Percentiles rank a stretch among this genome's conserved stretches.
phyloP scores from a whole-genome alignment of 768 basidiomycete genomes.

The Amanita pallidorosea region DNA sequence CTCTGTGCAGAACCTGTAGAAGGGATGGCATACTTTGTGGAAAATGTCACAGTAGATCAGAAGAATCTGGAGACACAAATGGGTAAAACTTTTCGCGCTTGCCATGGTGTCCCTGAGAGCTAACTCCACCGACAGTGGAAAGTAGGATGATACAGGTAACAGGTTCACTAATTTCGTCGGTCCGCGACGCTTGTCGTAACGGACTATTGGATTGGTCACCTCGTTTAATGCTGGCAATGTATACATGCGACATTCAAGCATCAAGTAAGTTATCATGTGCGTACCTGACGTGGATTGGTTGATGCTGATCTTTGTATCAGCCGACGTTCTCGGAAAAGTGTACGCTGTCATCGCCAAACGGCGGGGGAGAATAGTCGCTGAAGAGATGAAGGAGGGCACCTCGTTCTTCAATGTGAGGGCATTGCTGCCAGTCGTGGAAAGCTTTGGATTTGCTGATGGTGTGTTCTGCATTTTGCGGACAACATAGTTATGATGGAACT shows the following conservation, averaged over 20 bases:
- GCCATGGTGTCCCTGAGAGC: slow-evolving; percentile 1
- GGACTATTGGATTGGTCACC: slow-evolving; percentile 97
- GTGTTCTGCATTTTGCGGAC: slow-evolving; percentile 2
- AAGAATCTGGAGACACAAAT: slow-evolving; percentile 55
- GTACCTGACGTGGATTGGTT: too few species aligned
- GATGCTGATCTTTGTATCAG: slow-evolving; percentile 24
- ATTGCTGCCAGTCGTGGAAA: slow-evolving; percentile 89
- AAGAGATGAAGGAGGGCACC: slow-evolving; percentile 98
- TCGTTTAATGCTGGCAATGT: slow-evolving; percentile 95
- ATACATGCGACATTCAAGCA: slow-evolving; percentile 96
- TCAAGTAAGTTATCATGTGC: slow-evolving; percentile 55
- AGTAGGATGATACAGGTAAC: slow-evolving; percentile 77
- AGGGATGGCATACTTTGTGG: slow-evolving; percentile 86
- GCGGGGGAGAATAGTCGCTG: slow-evolving; percentile 85
- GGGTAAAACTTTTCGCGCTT: slow-evolving; percentile 27
- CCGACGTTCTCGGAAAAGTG: slow-evolving; percentile 95
- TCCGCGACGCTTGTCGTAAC: slow-evolving; percentile 82
- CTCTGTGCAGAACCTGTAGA: slow-evolving; percentile 92
- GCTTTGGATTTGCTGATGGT: slow-evolving; percentile 98
- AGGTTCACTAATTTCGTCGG: slow-evolving; percentile 83
- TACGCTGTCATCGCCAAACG: slow-evolving; percentile 91
- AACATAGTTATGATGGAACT: neutral
- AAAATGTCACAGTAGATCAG: slow-evolving; percentile 54
- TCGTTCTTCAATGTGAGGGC: slow-evolving; percentile 89
- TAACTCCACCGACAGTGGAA: slow-evolving; percentile 39